These are phyloP conservation scores for Beauveria caledonica DNA, from an alignment of 2,329 filamentous ascomycete species.

Conservation along the genomic window DNA sequence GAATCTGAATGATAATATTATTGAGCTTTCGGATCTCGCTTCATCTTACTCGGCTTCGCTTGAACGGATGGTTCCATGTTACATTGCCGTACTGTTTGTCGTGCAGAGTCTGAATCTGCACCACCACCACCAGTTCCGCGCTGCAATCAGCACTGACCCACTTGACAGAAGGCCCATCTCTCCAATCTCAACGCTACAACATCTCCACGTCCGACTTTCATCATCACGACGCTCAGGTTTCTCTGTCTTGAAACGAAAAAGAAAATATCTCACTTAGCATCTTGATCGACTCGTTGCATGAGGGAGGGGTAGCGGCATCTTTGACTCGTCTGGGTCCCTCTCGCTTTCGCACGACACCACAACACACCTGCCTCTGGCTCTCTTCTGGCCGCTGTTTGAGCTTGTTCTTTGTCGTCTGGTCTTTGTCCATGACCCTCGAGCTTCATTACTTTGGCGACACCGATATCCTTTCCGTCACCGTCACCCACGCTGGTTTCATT, in stretches of 20 bases:
- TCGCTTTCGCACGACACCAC: not conserved
- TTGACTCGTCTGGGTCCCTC: not conserved
- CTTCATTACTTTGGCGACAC: not conserved
- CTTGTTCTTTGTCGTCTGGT: slow-evolving; percentile 10
- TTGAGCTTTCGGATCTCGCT: not conserved
- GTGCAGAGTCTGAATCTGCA: not conserved
- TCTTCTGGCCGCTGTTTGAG: slow-evolving; percentile 13
- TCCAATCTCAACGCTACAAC: slow-evolving; percentile 10
- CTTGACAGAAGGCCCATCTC: not conserved
- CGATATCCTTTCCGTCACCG: not conserved
- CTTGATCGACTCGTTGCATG: not conserved
- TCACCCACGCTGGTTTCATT: not conserved
- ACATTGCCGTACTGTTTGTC: not conserved
- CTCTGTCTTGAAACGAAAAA: slow-evolving; percentile 9
- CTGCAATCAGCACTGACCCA: slow-evolving; percentile 1
- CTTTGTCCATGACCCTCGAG: not conserved
- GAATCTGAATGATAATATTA: not conserved
- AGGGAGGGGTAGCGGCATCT: not conserved
- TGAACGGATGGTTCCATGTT: not conserved
- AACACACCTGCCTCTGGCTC: not conserved
- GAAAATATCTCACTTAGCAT: not conserved
- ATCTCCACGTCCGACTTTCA: slow-evolving; percentile 1
- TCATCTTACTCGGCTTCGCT: not conserved
- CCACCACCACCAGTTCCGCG: not conserved
- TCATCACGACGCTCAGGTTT: not conserved